These are phyloP conservation scores for Mrakia gelida DNA, from an alignment of 768 basidiomycete genomes.

Conservation along the genomic window DNA sequence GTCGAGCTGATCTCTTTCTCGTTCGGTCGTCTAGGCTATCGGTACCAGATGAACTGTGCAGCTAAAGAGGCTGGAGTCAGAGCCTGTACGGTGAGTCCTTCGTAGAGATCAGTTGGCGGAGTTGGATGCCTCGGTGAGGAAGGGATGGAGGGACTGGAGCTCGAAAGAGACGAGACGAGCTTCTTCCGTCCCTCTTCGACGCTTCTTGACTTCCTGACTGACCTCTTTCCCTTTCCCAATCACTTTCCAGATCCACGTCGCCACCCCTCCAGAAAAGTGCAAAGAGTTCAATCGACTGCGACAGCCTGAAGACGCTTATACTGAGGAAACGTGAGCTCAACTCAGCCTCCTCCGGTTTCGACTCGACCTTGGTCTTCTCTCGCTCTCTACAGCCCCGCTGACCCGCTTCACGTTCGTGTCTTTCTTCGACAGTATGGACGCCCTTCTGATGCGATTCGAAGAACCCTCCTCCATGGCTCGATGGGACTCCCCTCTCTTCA, in stretches of 20 bases:
- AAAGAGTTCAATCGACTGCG: conserved; percentile 66
- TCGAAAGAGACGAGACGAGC: too few relatives aligned
- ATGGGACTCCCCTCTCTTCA: conserved; percentile 95
- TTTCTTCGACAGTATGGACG: conserved; percentile 63
- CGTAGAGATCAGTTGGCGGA: not conserved
- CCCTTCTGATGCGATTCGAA: conserved; percentile 81
- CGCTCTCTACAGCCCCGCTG: too few relatives aligned
- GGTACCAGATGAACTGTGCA: conserved; percentile 96
- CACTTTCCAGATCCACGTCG: conserved; percentile 46
- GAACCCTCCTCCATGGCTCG: conserved; percentile 98
- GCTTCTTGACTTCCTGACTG: not conserved
- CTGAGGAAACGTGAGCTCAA: conserved; percentile 64
- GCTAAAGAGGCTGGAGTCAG: conserved; percentile 81
- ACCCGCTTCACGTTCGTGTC: not conserved
- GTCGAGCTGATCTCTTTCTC: not conserved
- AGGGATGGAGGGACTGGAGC: too few relatives aligned
- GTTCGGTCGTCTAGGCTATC: conserved; percentile 52
- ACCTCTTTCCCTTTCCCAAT: conserved; percentile 10
- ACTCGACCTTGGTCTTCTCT: not conserved
- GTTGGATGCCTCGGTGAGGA: too few relatives aligned
- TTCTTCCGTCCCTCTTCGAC: not conserved
- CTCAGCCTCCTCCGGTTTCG: too few relatives aligned
- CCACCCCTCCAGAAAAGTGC: conserved; percentile 62
- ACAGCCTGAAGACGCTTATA: conserved; percentile 54
- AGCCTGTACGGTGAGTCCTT: conserved; percentile 70